Evolutionary conservation across 441 rosid genomes (phyloP).

Genomic region (Pelargonium cotyledonis): DNA sequence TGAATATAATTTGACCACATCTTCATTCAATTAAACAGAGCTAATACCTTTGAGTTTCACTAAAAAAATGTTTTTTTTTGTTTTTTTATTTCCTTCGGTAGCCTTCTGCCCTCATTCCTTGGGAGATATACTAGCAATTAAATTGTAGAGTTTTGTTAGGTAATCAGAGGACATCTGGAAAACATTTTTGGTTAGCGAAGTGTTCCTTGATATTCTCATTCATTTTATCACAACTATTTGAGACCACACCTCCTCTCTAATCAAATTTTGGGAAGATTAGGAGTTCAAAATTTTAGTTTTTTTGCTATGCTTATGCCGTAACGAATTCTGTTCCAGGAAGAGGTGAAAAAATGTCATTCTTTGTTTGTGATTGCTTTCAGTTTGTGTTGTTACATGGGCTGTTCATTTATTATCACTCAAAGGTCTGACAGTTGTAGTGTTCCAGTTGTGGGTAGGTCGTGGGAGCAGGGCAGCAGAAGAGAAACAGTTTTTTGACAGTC

Average conservation of each 20-base stretch:
- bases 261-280: background rate
- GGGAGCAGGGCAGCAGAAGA: constrained; percentile 69
- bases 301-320: constrained; percentile 9
- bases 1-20: background rate
- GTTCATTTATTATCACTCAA: constrained; percentile 14
- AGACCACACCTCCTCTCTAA: too few species aligned
- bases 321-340: constrained; percentile 3
- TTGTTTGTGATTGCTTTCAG: constrained; percentile 8
- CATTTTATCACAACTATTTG: background rate
- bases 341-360: constrained; percentile 5
- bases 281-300: background rate
- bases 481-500: constrained; percentile 64
- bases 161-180: background rate
- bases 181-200: background rate
- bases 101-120: background rate
- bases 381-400: background rate
- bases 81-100: too few species aligned
- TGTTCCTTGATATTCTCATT: background rate
- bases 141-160: background rate
- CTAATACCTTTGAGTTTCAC: background rate
- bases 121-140: background rate
- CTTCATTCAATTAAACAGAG: background rate
- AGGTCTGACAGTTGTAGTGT: constrained; percentile 22
- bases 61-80: too few species aligned
- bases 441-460: constrained; percentile 71